Evolutionary conservation across 805 yeast genomes (phyloP), one percentile per base, ranked within the genome.

Genomic region (Spathaspora gorwiae): DNA sequence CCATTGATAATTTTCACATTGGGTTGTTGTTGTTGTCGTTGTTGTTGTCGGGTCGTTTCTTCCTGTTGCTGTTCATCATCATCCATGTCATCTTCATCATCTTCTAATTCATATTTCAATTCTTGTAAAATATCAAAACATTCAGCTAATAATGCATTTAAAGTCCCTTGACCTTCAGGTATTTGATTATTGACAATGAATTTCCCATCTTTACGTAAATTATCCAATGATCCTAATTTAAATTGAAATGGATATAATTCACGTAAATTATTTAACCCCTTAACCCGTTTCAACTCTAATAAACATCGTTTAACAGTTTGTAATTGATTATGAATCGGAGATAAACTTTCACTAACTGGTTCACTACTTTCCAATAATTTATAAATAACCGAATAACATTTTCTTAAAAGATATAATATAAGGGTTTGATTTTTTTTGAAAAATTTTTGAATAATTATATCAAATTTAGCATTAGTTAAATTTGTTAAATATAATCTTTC

Each of bases 161-260:
- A 72, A n/a, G 95, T 81, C 6, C 97, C 99, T 66, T 94, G 99
- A 10, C 99, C 99, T 62, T 94, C 98, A 2, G 99, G 99, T 37
- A 94, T 85, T 51, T 88, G 87, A 42, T 82, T 87, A 49, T 87
- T 88, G 39, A 89, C 85, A 59, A 86, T 81, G 57, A 94, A 94
- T 69, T 88, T 92, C 7, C 99, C 99, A 61, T 94, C 98, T 11
- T 70, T 75, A 59, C 97, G 80, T 59, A 85, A 61, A 57, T 90
- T 87, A 62, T 94, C 99, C 48, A 94, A 75, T 12, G 94, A 83
- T 2, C 95, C 94, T 45, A 94, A 74, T 66, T 94, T 94, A 81
- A 94, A 80, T 66, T 94, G 98, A 62, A 88, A 94, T 6, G 99
- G 99, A 59, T 90, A 94, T 44, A 94, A 72, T 60, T 94, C 99